Base-by-base conservation (phyloP, 352 stramenopile genomes). In the Phytopythium montanum region DNA sequence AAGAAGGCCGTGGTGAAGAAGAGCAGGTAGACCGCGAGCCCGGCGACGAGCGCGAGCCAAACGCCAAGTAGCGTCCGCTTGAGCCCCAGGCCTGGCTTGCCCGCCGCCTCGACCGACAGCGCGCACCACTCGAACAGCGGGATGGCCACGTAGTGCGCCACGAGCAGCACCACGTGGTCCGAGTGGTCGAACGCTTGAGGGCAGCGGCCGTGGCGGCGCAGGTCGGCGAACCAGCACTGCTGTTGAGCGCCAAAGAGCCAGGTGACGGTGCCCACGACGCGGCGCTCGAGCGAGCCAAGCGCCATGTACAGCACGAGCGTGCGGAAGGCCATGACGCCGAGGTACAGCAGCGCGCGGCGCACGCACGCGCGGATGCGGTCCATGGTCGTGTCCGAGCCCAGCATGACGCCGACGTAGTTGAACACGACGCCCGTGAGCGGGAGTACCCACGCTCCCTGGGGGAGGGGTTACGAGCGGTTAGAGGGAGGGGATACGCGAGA, bases 121-220 rank as follows among this genome's bases (percentile, higher is more conserved):
- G 78, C 77, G 46, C 89, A 90, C 81, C 79, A 93, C 60, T 93
- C 81, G 45, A 93, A 92, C 51, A 88, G 54, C 45, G 70, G 59
- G 31, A 90, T 84, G 26, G 79, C 77, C 39, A 93, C 13, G 68
- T 88, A 93, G 54, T 93, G 84, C 51, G 73, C 69, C 16, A 90
- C 70, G 41, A 90, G 73, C 53, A 93, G 65, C 57, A 93, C 81
- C 14, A 93, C 60, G 66, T 93, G 84, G 66, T 93, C 84, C 52
- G 84, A 89, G 64, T 88, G 80, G 67, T 93, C 84, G 58, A 93
- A 93, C 25, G 62, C 59, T 61, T 68, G 44, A 5, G 73, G 64
- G 46, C 84, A 93, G 33, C 64, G 64, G 36, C 81, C 65, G 62
- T 76, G 73, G 28, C 69, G 77, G 34, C 84, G 84, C 53, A 88